Base-by-base conservation (phyloP, 2,329 filamentous ascomycete genomes). In the Aspergillus fijiensis region DNA sequence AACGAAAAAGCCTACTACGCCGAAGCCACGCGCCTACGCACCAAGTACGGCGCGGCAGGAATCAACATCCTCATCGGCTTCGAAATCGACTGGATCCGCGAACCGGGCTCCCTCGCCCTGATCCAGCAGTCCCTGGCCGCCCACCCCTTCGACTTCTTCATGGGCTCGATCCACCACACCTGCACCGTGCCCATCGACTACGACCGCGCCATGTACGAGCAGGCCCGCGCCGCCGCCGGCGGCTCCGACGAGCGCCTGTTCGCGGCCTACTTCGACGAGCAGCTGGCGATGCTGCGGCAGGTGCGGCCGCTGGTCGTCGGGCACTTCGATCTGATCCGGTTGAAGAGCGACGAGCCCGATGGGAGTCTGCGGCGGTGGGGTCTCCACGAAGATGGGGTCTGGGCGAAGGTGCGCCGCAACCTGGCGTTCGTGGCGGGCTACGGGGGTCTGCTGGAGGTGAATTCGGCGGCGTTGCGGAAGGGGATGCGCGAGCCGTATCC, bases 401-500 rank as follows among this genome's bases (percentile, higher is more conserved):
- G 94, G 94, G 76, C 82, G 54, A 86, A 81, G 70, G 84, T 96
- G 33, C 66, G 84, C 67, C 82, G 93, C 59, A 98, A 98, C 74
- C 77, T 99, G 68, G 77, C 83, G 61, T 84, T 87, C 61, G 83
- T 94, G 39, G 85, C 82, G 21, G 81, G 80, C 45, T 94, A 96
- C 72, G 91, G 89, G 14, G 94, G 91, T 0, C 84, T 95, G 76
- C 73, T 99, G 61, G 95, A 99, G 83, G 84, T 96, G 70, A 99
- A 99, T 76, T 92, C 89, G 53, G 88, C 90, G 45, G 92, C 87
- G 21, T 74, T 98, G 76, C 84, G 95, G 65, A 99, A 99, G 80
- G 95, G 94, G 5, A 85, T 98, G 76, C 84, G 81, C 21, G 92
- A 98, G 80, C 92, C 94, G 50, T 99, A 99, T 81, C 95, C 95